Evolutionary conservation across 345 rosid genomes (phyloP).

Genomic region (Aquilaria yunnanensis): DNA sequence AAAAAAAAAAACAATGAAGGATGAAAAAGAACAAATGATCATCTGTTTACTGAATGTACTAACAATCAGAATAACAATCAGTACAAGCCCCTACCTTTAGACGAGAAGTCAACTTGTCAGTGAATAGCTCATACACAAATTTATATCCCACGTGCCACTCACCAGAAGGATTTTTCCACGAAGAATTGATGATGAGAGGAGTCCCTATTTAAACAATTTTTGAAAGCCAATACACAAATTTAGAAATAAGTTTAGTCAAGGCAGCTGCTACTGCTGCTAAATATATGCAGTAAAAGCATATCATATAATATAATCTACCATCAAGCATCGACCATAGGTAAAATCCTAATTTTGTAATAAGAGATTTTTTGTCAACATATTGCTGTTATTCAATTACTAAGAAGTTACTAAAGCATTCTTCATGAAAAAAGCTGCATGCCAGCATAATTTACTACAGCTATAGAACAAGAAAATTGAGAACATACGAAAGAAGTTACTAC

Average conservation of each 20-base stretch:
- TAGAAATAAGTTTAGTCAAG: constrained; percentile 2
- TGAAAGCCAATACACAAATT: background rate
- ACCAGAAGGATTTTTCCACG: constrained; percentile 91
- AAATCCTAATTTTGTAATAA: background rate
- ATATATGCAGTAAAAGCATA: constrained; percentile 1
- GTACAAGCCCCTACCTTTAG: constrained; percentile 49
- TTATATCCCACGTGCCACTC: constrained; percentile 94
- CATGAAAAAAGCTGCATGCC: too few relatives aligned
- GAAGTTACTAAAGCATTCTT: too few relatives aligned
- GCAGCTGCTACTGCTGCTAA: constrained; percentile 1
- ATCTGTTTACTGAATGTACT: background rate
- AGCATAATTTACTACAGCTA: background rate
- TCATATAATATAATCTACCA: constrained; percentile 7
- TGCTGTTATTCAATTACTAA: too few relatives aligned
- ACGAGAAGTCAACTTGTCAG: constrained; percentile 59
- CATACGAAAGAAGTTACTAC: background rate
- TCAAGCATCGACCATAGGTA: background rate
- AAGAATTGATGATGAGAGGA: constrained; percentile 63
- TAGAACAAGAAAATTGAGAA: constrained; percentile 1
- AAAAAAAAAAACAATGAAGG: background rate
- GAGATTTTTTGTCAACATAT: too few relatives aligned
- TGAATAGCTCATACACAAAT: constrained; percentile 76
- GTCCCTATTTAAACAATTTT: constrained; percentile 38
- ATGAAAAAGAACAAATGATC: background rate
- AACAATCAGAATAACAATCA: constrained; percentile 5